Base-by-base conservation (phyloP, 345 rosid genomes). In the Populus alba region DNA sequence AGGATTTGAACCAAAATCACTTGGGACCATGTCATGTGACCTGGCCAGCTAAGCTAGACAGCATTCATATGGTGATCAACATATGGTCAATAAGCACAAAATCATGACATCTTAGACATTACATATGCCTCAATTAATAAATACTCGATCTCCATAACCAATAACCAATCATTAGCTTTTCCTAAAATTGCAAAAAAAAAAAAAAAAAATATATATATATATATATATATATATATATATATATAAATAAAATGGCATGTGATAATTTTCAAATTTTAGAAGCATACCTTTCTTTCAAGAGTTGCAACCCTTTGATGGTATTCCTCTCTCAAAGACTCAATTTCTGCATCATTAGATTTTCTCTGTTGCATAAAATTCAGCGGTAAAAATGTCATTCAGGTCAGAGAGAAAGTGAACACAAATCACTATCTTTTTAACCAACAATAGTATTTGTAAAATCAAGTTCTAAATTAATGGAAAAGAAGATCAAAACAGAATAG, bases 321-420 rank as follows among this genome's bases (percentile, higher is more conserved):
- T 87, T 94, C 98, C 87, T 94, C 99, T 77, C 96, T 89, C 87
- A 97, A 85, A 76, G 99, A 89, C 85, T 97, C 98, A 68, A 97
- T 85, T 88, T 97, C 99, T 7, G 96, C 97, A 57, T 92, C 99
- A 78, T 73, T 91, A 72, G 97, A 85, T 87, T 92, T 94, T 82
- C 92, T 90, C 99, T 94, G 94, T 79, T 77, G 59, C 83, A 88
- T 67, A 81, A 75, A 69, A 66, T 80, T 82, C 57, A 75, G 78
- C 29, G 3, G 37, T 47, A 16, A 71, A 65, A 20, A 57, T 43
- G 66, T n/a, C 39, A 74, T 45, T 43, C 51, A 69, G 78, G 17
- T 39, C 31, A 68, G 17, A 10, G 15, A 41, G 20, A 41, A 23
- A 59, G 33, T 39, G 53, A 20, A 59, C 23, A 29, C 16, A 57